phyloP scores from a whole-genome alignment of 257 asterid genomes.

The Craterostigma plantagineum region DNA sequence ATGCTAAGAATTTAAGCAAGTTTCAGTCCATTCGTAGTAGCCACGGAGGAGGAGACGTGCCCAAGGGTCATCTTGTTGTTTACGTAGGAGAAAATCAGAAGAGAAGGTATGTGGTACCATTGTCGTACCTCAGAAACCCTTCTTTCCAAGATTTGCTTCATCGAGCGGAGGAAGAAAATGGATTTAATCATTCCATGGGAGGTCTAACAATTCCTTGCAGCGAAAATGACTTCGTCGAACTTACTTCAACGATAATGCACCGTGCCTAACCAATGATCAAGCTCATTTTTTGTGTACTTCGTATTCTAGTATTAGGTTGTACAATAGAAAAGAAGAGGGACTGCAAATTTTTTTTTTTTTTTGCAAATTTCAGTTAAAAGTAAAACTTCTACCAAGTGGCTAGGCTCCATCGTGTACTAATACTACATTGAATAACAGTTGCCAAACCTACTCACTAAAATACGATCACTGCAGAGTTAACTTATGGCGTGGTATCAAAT shows the following conservation, averaged over 20 bases:
- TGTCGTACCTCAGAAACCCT: conserved; percentile 32
- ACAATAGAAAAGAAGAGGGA: too few species aligned
- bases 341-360: too few species aligned
- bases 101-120: conserved; percentile 27
- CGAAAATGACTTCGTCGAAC: conserved; percentile 23
- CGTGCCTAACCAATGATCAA: conserved; percentile 2
- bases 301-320: neutral
- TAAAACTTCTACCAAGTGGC: too few species aligned
- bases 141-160: conserved; percentile 26
- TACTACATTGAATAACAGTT: too few species aligned
- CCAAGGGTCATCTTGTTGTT: conserved; percentile 29
- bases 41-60: conserved; percentile 15
- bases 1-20: conserved; percentile 22
- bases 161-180: conserved; percentile 27
- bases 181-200: conserved; percentile 28
- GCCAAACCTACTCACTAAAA: too few species aligned
- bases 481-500: too few species aligned
- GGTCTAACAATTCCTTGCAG: conserved; percentile 30
- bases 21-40: conserved; percentile 22
- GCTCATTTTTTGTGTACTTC: conserved; percentile 4
- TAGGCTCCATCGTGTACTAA: too few species aligned
- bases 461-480: too few species aligned
- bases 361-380: too few species aligned
- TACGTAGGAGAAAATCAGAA: conserved; percentile 21
- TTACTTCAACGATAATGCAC: conserved; percentile 23